Conservation (phyloP, 441 rosid species). For the Adansonia gregorii region DNA sequence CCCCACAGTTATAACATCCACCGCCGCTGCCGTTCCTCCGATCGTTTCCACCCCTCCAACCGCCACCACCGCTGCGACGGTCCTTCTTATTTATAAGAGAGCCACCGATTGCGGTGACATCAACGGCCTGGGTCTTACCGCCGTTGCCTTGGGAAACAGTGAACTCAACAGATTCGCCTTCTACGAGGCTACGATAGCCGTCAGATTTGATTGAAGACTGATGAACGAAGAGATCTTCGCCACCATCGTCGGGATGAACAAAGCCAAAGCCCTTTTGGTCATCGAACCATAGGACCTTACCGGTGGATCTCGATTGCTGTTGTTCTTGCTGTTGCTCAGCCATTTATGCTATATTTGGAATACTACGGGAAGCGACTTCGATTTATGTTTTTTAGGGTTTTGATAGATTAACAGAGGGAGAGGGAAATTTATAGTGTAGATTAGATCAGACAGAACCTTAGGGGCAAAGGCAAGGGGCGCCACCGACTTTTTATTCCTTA, state of each 20-base stretch:
- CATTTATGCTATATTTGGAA: conserved; percentile 32
- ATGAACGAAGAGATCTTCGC: conserved; percentile 80
- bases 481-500: conserved; percentile 4
- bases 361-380: neutral
- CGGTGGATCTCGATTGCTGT: conserved; percentile 51
- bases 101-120: conserved; percentile 74
- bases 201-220: conserved; percentile 68
- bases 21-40: conserved; percentile 31
- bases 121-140: conserved; percentile 67
- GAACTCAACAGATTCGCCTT: conserved; percentile 74
- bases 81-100: conserved; percentile 43
- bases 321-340: conserved; percentile 38
- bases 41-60: conserved; percentile 35
- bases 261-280: conserved; percentile 79
- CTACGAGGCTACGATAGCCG: conserved; percentile 66
- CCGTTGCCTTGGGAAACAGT: conserved; percentile 43
- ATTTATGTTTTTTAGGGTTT: neutral
- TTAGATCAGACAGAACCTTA: neutral
- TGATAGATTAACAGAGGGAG: neutral
- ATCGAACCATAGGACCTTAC: conserved; percentile 69
- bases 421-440: conserved; percentile 13
- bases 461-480: neutral
- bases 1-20: conserved; percentile 66
- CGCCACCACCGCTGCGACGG: conserved; percentile 37
- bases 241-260: conserved; percentile 70